Evolutionary conservation across 2,329 filamentous ascomycete genomes (phyloP), one percentile per base, ranked within the genome.

Genomic region (Fusarium euwallaceae): DNA sequence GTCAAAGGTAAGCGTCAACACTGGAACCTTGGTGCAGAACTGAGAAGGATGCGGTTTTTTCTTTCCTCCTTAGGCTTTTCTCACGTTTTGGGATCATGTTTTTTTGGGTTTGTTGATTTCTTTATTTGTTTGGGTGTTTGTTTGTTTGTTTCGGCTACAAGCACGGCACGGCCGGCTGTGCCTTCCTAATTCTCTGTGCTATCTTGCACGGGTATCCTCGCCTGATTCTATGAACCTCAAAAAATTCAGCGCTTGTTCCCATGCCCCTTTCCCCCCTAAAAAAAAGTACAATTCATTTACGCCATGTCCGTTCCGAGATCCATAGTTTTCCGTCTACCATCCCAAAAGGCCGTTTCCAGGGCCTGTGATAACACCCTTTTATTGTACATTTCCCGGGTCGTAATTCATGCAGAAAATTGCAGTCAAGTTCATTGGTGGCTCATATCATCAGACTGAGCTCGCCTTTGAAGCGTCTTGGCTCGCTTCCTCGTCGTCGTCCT

Each of bases 401-500:
- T 78, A 62, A 73, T 37, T 78, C 76, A 53, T 78, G 36, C 29
- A 56, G 41, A 45, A 55, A 56, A 29, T 61, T 59, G 51, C 65
- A 65, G 24, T 62, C 45, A 32, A 56, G 32, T 14, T 32, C 61
- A 24, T 36, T 29, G 27, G 14, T 53, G n/a, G 27, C 45, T 24
- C 29, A 55, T 20, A 17, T 43, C 51, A 29, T 53, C 12, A 48
- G 8, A 27, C 43, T 34, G 39, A 62, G 14, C 39, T 34, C 24
- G 37, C 41, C 32, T 59, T 39, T 27, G 27, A 34, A 17, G 37
- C 39, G 20, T 41, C 80, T 5, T 85, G 85, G 0, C 82, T 81
- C 2, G 80, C 82, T 0, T 86, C 83, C 3, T 87, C 86, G 0
- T 87, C 84, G 0, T 88, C 86, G 0, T 86, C 86, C 1, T 87